phyloP scores from a whole-genome alignment of 768 basidiomycete species.

The Suillus lakei region DNA sequence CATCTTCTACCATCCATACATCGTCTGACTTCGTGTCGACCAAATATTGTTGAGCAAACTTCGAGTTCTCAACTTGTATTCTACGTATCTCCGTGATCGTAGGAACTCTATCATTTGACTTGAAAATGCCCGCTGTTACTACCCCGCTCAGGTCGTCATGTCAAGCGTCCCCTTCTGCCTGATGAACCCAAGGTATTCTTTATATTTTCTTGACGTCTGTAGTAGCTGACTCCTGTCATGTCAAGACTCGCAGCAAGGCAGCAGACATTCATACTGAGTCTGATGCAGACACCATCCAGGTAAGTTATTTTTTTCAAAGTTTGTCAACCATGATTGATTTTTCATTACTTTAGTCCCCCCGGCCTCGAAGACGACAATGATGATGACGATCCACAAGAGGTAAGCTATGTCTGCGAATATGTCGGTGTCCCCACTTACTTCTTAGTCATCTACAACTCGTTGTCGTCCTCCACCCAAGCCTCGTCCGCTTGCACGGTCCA shows the following conservation, averaged over 20 bases:
- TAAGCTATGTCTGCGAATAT: neutral
- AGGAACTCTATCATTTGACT: neutral
- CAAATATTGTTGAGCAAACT: constrained; percentile 2
- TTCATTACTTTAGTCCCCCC: neutral
- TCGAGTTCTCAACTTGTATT: constrained; percentile 1
- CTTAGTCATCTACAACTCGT: neutral
- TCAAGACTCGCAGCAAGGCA: neutral
- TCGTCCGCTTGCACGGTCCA: neutral
- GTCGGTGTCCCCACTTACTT: neutral
- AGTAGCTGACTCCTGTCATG: neutral
- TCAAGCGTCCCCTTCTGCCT: neutral
- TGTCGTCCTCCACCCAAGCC: neutral
- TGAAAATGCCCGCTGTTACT: constrained; percentile 1
- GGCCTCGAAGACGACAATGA: neutral
- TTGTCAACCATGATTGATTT: neutral
- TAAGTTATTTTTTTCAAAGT: neutral
- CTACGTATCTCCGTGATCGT: neutral
- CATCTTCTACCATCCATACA: neutral
- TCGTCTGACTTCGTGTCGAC: neutral
- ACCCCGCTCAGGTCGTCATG: neutral
- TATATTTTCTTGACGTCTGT: neutral
- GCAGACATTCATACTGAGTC: neutral
- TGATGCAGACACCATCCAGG: neutral
- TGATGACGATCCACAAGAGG: neutral
- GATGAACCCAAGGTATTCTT: neutral